Evolutionary conservation across 148 eudicot species (phyloP), one percentile per base, ranked within the genome.

Genomic region (Cornus suecica): DNA sequence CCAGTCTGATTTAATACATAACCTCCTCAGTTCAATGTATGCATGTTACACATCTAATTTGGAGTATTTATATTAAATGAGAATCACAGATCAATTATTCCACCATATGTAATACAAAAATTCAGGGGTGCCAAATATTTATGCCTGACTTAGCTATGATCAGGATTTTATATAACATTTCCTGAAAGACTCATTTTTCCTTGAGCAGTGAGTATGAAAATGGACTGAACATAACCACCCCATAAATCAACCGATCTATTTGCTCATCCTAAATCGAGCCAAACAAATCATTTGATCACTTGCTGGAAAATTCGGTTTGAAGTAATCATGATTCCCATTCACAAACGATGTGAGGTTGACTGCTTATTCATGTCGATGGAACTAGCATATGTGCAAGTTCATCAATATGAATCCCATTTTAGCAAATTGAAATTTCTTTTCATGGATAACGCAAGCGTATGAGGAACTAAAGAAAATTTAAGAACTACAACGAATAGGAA

Each of bases 391-490:
- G 54, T 48, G 20, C 1, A 11, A 13, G 20, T 13, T 48, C 54
- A 48, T 16, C 54, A 16, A 16, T 13, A n/a, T 71, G 26, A 58
- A 31, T 31, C 48, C 32, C 22, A 10, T 18, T n/a, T 56, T 37
- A 37, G 65, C 74, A 72, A 41, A 56, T 31, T 58, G 28, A 72
- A 20, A 72, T 58, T 29, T 58, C 48, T 71, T 23, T 71, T 71
- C 74, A 30, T 63, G 37, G 67, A 32, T 23, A 34, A 61, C 14
- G 24, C 52, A 62, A 2, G 6, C 1, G 11, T 2, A 62, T 3
- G 3, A 66, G 20, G 7, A 52, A 30, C 65, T 66, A 8, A 37
- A 37, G n/a, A 37, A 0, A 32, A 10, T 28, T 31, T 28, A 54
- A 54, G 31, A 65, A 25, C 65, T 51, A 75, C 67, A 75, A 67